Conservation (phyloP, 2,329 filamentous ascomycete species). For the Lachnellula arida region DNA sequence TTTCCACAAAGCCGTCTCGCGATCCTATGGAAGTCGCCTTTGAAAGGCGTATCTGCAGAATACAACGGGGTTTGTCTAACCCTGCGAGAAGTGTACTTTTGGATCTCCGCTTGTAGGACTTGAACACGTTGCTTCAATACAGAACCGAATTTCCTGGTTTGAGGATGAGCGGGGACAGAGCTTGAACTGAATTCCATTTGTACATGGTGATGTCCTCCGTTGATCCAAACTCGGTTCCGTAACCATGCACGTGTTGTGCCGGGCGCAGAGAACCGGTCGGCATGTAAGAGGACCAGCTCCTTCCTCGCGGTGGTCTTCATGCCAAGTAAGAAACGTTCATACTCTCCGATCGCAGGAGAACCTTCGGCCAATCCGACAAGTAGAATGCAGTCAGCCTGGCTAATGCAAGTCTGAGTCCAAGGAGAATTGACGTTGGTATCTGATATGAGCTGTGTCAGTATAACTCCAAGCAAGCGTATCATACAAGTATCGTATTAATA, state of each 20-base stretch:
- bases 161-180: slow-evolving; percentile 69
- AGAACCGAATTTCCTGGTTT: slow-evolving; percentile 73
- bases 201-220: slow-evolving; percentile 94
- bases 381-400: slow-evolving; percentile 92
- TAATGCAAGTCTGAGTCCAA: slow-evolving; percentile 97
- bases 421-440: slow-evolving; percentile 96
- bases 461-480: slow-evolving; percentile 15
- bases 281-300: slow-evolving; percentile 82
- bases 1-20: slow-evolving; percentile 88
- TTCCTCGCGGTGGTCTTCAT: slow-evolving; percentile 97
- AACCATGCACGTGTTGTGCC: slow-evolving; percentile 88
- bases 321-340: slow-evolving; percentile 90
- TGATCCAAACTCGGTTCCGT: slow-evolving; percentile 93
- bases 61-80: slow-evolving; percentile 87
- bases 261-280: slow-evolving; percentile 79
- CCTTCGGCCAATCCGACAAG: slow-evolving; percentile 87
- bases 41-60: slow-evolving; percentile 85
- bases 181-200: slow-evolving; percentile 86
- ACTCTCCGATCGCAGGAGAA: slow-evolving; percentile 88
- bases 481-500: neutral
- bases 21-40: slow-evolving; percentile 92
- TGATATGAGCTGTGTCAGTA: slow-evolving; percentile 28
- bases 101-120: slow-evolving; percentile 91
- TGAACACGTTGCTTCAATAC: slow-evolving; percentile 90
- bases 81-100: slow-evolving; percentile 94